Conservation (phyloP, 495 filamentous ascomycete genomes). For the Melanomma pulvis-pyrius region DNA sequence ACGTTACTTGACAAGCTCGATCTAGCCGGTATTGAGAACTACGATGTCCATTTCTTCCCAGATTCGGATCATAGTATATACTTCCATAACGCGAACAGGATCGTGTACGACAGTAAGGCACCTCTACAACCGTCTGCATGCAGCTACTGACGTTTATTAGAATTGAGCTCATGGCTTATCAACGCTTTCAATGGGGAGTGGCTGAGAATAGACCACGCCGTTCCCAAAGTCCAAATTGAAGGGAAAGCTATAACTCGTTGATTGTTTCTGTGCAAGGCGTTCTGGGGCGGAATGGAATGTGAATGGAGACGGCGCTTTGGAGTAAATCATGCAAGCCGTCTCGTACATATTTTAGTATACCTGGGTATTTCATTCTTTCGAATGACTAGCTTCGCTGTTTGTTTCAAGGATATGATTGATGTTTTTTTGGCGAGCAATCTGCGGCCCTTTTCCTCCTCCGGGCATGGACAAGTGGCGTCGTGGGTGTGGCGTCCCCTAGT, state of each 20-base stretch:
- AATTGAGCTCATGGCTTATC: conserved; percentile 87
- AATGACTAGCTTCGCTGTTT: too few relatives aligned
- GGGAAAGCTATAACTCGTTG: neutral
- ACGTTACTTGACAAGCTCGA: conserved; percentile 86
- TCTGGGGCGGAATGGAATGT: neutral
- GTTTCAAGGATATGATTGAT: too few relatives aligned
- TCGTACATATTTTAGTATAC: too few relatives aligned
- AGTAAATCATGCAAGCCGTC: too few relatives aligned
- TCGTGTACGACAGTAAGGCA: conserved; percentile 91
- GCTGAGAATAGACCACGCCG: conserved; percentile 70
- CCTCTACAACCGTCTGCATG: neutral
- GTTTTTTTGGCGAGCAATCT: too few relatives aligned
- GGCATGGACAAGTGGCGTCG: too few relatives aligned
- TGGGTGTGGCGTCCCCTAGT: too few relatives aligned
- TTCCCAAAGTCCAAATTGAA: conserved; percentile 51
- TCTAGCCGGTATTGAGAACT: conserved; percentile 83
- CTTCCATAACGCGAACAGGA: conserved; percentile 89
- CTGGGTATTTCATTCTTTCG: too few relatives aligned
- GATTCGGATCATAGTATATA: conserved; percentile 95
- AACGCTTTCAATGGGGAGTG: conserved; percentile 99
- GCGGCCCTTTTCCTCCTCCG: too few relatives aligned
- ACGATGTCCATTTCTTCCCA: conserved; percentile 94
- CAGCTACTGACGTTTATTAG: conserved; percentile 51
- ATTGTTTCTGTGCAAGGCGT: neutral
- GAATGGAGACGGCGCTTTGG: neutral